These are phyloP conservation scores for Cryoendolithus antarcticus DNA, from an alignment of 2,329 filamentous ascomycete species.

Conservation along the genomic window DNA sequence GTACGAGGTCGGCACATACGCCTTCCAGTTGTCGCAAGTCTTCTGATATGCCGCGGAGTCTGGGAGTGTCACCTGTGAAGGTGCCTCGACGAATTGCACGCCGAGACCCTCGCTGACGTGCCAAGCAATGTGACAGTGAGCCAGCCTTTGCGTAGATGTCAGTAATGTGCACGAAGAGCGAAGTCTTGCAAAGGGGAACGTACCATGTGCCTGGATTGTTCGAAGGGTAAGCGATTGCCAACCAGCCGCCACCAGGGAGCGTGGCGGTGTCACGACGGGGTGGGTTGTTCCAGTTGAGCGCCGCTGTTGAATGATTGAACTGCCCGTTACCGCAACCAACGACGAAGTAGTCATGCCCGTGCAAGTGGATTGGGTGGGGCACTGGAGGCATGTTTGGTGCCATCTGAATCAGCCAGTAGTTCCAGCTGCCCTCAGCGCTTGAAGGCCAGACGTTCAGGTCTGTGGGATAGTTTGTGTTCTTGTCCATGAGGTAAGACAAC, in stretches of 20 bases:
- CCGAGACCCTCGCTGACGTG: constrained; percentile 48
- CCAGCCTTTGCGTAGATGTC: constrained; percentile 10
- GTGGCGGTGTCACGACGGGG: constrained; percentile 38
- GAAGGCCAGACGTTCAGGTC: constrained; percentile 29
- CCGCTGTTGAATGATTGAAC: constrained; percentile 16
- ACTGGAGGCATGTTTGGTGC: constrained; percentile 10
- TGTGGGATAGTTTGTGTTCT: constrained; percentile 26
- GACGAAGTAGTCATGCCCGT: constrained; percentile 25
- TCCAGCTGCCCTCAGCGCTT: constrained; percentile 27
- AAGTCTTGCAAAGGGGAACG: background rate
- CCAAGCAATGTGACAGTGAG: constrained; percentile 49
- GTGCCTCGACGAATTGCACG: constrained; percentile 40
- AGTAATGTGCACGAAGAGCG: background rate
- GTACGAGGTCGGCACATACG: constrained; percentile 7
- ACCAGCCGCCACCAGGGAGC: constrained; percentile 32
- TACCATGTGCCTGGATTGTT: constrained; percentile 37
- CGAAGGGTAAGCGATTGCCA: constrained; percentile 38
- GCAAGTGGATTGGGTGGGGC: constrained; percentile 14
- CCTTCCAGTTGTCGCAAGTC: constrained; percentile 14
- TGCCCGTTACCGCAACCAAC: constrained; percentile 18
- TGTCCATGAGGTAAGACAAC: constrained; percentile 27
- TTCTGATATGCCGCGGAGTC: constrained; percentile 7
- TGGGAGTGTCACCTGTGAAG: too few species aligned
- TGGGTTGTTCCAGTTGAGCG: constrained; percentile 30
- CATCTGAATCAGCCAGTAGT: constrained; percentile 34